Evolutionary conservation across 2,329 filamentous ascomycete genomes (phyloP).

Genomic region (Ophiosphaerella narmari): DNA sequence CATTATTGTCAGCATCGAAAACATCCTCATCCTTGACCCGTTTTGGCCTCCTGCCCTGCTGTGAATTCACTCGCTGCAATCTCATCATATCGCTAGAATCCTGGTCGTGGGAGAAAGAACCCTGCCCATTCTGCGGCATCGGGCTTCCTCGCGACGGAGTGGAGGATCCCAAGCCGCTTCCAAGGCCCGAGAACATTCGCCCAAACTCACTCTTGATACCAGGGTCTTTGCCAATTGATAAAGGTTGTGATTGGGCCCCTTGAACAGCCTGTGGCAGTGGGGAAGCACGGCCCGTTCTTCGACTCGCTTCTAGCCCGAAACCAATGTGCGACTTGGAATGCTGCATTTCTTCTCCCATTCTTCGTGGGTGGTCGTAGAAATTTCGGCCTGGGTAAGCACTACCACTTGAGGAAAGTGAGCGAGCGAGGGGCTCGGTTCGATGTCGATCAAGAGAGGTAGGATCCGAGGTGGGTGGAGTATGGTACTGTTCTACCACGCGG

Average conservation of each 20-base stretch:
- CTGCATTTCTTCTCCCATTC: conserved; percentile 59
- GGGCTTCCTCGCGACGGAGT: conserved; percentile 61
- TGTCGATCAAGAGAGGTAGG: conserved; percentile 41
- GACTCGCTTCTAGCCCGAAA: conserved; percentile 73
- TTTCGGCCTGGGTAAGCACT: conserved; percentile 28
- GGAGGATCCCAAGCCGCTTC: conserved; percentile 65
- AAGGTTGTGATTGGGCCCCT: conserved; percentile 80
- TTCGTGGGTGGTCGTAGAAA: conserved; percentile 46
- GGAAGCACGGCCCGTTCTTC: conserved; percentile 81
- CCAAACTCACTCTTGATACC: conserved; percentile 95
- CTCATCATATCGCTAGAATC: conserved; percentile 37
- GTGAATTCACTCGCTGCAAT: conserved; percentile 44
- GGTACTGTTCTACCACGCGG: conserved; percentile 45
- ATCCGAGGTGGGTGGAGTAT: conserved; percentile 46
- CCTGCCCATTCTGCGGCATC: conserved; percentile 42
- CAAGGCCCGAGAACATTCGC: conserved; percentile 94
- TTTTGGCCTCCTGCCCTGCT: conserved; percentile 49
- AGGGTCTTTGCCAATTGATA: conserved; percentile 79
- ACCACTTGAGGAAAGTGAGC: conserved; percentile 42
- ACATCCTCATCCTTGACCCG: conserved; percentile 79
- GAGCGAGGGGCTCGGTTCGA: conserved; percentile 39
- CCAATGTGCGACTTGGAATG: conserved; percentile 72
- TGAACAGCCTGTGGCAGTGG: conserved; percentile 93
- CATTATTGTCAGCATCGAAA: conserved; percentile 68
- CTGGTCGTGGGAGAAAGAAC: conserved; percentile 30